These are phyloP conservation scores for Clarireedia hainanense DNA, from an alignment of 2,329 filamentous ascomycete genomes.

Conservation along the genomic window DNA sequence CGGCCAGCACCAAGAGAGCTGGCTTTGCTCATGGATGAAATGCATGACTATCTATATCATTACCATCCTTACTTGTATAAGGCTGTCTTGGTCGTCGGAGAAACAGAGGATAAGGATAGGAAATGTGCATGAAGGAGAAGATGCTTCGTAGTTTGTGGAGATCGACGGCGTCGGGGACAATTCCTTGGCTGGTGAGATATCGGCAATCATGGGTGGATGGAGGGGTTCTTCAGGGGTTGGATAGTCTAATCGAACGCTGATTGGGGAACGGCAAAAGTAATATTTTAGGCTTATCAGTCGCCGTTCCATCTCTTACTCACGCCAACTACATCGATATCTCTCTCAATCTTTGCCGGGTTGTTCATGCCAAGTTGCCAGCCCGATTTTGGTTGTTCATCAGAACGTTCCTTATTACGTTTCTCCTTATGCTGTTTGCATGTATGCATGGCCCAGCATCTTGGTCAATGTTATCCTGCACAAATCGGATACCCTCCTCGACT, in stretches of 20 bases:
- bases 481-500: neutral
- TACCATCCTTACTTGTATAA: neutral
- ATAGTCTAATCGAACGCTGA: neutral
- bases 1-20: neutral
- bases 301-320: neutral
- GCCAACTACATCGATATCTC: neutral
- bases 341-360: neutral
- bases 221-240: neutral
- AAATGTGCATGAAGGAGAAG: neutral
- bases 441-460: constrained; percentile 2
- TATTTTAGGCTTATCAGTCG: constrained; percentile 8
- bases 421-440: neutral
- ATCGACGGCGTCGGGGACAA: neutral
- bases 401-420: constrained; percentile 1
- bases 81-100: too few relatives aligned
- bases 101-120: too few relatives aligned
- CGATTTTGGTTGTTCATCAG: neutral
- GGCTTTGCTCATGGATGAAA: neutral
- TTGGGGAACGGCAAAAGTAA: constrained; percentile 2
- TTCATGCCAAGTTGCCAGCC: neutral
- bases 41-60: constrained; percentile 5
- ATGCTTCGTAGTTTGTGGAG: neutral
- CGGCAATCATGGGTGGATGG: neutral
- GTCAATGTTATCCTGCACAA: neutral
- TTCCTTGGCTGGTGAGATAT: neutral